Percentiles rank a stretch among this genome's conserved stretches.
These are phyloP conservation scores for Boletus bicolor DNA, from an alignment of 768 basidiomycete species.

Conservation along the genomic window DNA sequence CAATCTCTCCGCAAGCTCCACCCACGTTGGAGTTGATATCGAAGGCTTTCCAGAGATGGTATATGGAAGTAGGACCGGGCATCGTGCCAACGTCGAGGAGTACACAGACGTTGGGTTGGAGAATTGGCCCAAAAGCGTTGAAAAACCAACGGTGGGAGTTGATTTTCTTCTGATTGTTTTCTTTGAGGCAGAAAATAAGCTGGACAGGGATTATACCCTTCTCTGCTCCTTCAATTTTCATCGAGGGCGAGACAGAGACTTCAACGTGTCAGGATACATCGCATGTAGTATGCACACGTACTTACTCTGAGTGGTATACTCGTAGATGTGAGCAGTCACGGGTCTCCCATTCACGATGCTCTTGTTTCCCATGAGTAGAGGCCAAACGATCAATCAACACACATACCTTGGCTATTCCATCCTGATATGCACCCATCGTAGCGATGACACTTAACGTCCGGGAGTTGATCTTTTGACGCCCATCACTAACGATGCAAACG, in stretches of 20 bases:
- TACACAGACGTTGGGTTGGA: conserved; percentile 90
- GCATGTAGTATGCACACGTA: background rate
- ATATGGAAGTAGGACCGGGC: conserved; percentile 86
- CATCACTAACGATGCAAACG: conserved; percentile 88
- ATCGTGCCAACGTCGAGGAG: conserved; percentile 84
- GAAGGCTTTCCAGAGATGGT: conserved; percentile 94
- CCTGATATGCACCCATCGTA: conserved; percentile 93
- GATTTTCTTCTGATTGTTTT: conserved; percentile 95
- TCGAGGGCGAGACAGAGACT: conserved; percentile 80
- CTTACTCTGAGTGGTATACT: conserved; percentile 88
- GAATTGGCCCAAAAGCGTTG: conserved; percentile 78
- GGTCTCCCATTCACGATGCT: conserved; percentile 77
- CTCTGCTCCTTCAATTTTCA: conserved; percentile 79
- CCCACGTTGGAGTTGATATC: conserved; percentile 89
- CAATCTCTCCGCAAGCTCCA: conserved; percentile 95
- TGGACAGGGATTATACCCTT: conserved; percentile 86
- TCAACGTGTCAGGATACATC: conserved; percentile 8
- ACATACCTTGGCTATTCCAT: conserved; percentile 82
- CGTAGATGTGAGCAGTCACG: conserved; percentile 88
- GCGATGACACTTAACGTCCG: conserved; percentile 84
- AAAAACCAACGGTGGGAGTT: conserved; percentile 96
- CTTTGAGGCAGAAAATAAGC: conserved; percentile 87
- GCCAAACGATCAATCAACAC: background rate
- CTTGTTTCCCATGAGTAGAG: conserved; percentile 27
- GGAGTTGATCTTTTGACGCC: conserved; percentile 79